Evolutionary conservation across 805 yeast species (phyloP), one percentile per base, ranked within the genome.

Genomic region (Barnettozyma sucrosica): DNA sequence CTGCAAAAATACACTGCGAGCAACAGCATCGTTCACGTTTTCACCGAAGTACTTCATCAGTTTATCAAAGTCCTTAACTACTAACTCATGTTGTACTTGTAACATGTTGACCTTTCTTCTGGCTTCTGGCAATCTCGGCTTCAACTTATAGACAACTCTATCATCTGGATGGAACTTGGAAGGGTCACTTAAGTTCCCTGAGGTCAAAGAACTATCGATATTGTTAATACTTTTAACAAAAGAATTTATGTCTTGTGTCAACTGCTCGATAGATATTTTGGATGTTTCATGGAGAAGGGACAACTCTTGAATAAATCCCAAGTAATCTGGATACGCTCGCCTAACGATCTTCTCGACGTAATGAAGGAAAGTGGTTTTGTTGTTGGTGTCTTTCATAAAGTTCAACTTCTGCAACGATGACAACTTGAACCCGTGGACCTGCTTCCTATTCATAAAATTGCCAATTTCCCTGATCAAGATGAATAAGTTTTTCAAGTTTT

Each of bases 41-140:
- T 85, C 95, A 8, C 92, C 95, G 59, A 80, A 85, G 61, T 78
- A 82, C 46, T 69, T 68, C 87, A 85, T 80, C 48, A 82, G 60
- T 46, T 76, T 74, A 25, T 78, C 78, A 51, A 83, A 75, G 41
- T 74, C 79, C 24, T 68, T 67, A 50, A 76, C 65, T 0, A 86
- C 78, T 43, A 68, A 66, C 21, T 66, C 67, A 8, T 79, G 69
- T 53, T 80, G 85, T 44, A 69, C 77, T 26, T 67, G 58, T 46
- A 85, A 65, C 25, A 76, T 54, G 14, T 74, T 77, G 36, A 77
- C 72, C 59, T 76, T 75, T 38, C 74, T 68, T 53, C 72, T 74
- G 0, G 86, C 85, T 52, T 75, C 73, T 5, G 79, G 78, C 43
- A 81, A 63, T 9, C 69, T 68, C 8, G 81, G 81, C 19, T 70